phyloP scores from a whole-genome alignment of 1,284 basidiomycete species.

The Caloboletus inedulis region DNA sequence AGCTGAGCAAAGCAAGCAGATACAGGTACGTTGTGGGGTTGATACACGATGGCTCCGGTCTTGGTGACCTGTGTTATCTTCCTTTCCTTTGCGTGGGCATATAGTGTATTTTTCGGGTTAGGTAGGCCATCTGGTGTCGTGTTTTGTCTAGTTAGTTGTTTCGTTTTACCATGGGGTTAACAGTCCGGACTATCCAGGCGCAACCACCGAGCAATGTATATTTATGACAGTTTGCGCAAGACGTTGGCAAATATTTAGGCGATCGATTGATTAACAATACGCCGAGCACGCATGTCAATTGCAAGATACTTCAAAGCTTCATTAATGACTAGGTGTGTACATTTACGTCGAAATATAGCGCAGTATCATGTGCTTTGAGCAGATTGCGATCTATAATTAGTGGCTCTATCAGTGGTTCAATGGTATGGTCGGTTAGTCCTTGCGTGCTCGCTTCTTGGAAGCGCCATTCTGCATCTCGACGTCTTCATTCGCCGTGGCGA shows the following conservation, averaged over 20 bases:
- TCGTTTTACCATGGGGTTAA: not conserved
- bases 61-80: not conserved
- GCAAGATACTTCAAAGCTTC: too few relatives aligned
- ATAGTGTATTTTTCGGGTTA: not conserved
- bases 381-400: not conserved
- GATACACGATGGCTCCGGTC: not conserved
- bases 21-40: not conserved
- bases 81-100: not conserved
- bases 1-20: not conserved
- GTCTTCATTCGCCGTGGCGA: constrained; percentile 39
- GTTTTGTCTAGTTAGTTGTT: not conserved
- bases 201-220: not conserved
- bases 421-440: constrained; percentile 14
- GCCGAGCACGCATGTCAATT: not conserved
- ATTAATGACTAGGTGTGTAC: not conserved
- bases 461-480: constrained; percentile 31
- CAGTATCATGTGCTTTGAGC: not conserved
- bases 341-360: constrained; percentile 1
- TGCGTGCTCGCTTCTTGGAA: constrained; percentile 31
- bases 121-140: not conserved
- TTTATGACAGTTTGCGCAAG: too few relatives aligned
- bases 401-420: not conserved
- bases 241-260: not conserved
- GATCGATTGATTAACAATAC: too few relatives aligned
- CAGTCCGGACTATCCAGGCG: not conserved